Conservation (phyloP, 106 monocot genomes). For the Dendrobium huoshanense region DNA sequence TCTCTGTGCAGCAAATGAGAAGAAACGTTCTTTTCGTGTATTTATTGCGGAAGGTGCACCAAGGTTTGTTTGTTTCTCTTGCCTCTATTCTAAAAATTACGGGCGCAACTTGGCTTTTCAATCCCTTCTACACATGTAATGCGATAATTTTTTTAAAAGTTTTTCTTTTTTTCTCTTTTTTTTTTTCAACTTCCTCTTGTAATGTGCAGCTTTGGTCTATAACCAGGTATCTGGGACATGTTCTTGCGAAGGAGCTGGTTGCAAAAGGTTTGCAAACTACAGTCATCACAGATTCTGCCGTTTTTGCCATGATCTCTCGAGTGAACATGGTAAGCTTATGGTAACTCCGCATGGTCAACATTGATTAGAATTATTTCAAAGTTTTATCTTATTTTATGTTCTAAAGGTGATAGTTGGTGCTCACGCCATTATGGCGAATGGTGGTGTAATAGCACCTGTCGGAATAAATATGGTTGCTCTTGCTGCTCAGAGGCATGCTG, state of each 20-base stretch:
- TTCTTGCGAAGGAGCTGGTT: conserved; percentile 94
- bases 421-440: conserved; percentile 99
- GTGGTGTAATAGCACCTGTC: conserved; percentile 91
- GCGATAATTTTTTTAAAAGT: not conserved
- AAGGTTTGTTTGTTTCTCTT: conserved; percentile 34
- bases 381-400: conserved; percentile 9
- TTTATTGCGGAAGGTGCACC: conserved; percentile 99
- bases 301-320: conserved; percentile 98
- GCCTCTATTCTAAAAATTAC: not conserved
- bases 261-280: conserved; percentile 88
- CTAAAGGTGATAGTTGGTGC: conserved; percentile 96
- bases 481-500: conserved; percentile 96
- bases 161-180: not conserved
- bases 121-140: not conserved
- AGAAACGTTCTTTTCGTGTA: conserved; percentile 82
- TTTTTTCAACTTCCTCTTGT: not conserved
- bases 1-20: conserved; percentile 92
- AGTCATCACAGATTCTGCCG: conserved; percentile 94
- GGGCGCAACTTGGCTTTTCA: not conserved
- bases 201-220: conserved; percentile 1
- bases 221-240: conserved; percentile 87
- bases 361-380: conserved; percentile 1
- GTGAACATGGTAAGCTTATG: conserved; percentile 76
- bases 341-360: not conserved
- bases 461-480: conserved; percentile 95